Conservation (phyloP, 2,329 filamentous ascomycete genomes). For the Stemphylium vesicarium region DNA sequence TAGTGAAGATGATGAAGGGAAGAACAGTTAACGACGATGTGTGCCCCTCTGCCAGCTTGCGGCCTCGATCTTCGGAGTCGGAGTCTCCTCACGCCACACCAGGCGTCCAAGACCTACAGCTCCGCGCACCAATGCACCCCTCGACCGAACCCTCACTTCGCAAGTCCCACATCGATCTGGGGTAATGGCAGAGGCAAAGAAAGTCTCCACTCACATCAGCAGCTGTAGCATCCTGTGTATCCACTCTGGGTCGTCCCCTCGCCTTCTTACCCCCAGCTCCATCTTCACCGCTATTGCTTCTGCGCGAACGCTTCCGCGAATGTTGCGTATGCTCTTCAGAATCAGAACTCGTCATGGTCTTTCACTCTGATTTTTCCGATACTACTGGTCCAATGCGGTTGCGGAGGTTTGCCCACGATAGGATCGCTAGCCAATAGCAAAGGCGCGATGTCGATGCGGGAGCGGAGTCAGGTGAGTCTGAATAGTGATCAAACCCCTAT, state of each 20-base stretch:
- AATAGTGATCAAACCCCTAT: neutral
- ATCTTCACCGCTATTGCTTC: conserved; percentile 34
- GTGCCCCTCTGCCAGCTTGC: neutral
- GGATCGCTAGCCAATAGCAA: conserved; percentile 5
- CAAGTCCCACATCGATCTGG: neutral
- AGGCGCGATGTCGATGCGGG: neutral
- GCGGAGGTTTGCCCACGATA: neutral
- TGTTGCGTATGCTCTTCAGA: conserved; percentile 38
- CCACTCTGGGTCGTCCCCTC: conserved; percentile 75
- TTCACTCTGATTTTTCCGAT: neutral
- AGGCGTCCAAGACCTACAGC: neutral
- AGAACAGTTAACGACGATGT: neutral
- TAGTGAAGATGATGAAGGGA: neutral
- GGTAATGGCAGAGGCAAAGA: neutral
- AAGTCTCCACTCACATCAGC: conserved; percentile 69
- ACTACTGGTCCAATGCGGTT: neutral
- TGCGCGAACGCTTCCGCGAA: conserved; percentile 42
- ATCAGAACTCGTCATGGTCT: conserved; percentile 39
- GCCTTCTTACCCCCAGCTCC: conserved; percentile 56
- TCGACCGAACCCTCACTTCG: neutral
- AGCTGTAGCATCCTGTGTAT: conserved; percentile 78
- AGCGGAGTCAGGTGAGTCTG: neutral
- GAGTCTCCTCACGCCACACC: neutral
- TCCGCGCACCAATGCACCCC: neutral
- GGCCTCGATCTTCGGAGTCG: neutral